Evolutionary conservation across 169 alveolate species (phyloP), one percentile per base, ranked within the genome.

Genomic region (Blepharisma undulans): DNA sequence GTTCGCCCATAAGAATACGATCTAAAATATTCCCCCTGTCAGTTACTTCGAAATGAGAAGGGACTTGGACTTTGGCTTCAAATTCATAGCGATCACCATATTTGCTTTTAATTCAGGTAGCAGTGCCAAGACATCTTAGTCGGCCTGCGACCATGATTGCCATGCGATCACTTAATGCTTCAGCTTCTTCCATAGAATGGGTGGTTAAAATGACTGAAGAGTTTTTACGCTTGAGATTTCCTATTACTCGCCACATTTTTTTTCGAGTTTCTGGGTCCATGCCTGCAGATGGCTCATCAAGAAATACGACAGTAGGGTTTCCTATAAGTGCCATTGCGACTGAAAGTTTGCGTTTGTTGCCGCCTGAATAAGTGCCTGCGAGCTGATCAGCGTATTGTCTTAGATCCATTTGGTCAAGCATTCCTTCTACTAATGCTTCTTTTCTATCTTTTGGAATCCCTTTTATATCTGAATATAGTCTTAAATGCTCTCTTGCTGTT

Each of bases 251-350:
- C 98, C 98, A 97, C 98, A 97, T 97, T 79, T 94, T 95, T 85
- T 94, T 91, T 36, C 97, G 90, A 32, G 98, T 97, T 85, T 96
- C 95, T 3, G 98, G 98, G 87, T 97, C 98, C 98, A 97, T 95
- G 30, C 98, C 98, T 4, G 98, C 96, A 25, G 98, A 95, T 1
- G 98, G 98, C 76, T 97, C 98, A 92, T 97, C 98, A 29, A 97
- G 79, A 71, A 97, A 95, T 19, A 95, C 95, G 18, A 97, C 94
- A 0, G 98, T 96, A 36, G 98, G 98, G 32, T 95, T 95, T 36
- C 98, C 97, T 33, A 97, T 93, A 96, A 97, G 93, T 4, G 98
- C 96, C 59, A 97, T 97, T 27, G 97, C 98, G 1, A 97, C 97
- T 32, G 96, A 94, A 71, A 97, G 92, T 89, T 97, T 97, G 61